Conservation (phyloP, 768 basidiomycete genomes). For the Neoboletus magnificus region DNA sequence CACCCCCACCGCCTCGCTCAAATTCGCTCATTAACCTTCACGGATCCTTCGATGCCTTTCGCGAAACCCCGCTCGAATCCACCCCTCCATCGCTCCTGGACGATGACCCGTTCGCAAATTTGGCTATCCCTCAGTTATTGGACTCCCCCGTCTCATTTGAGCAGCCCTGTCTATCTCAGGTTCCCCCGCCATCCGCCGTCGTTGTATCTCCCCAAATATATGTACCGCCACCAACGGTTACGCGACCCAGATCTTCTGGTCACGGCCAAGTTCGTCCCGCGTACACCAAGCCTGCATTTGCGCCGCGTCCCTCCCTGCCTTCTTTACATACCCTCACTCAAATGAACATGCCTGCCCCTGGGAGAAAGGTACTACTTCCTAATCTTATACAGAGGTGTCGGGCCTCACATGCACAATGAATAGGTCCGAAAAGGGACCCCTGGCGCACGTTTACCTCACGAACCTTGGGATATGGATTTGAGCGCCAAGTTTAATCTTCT, state of each 20-base stretch:
- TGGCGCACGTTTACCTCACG: constrained; percentile 41
- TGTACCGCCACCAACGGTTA: constrained; percentile 7
- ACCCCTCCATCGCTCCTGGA: constrained; percentile 43
- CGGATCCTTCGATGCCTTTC: neutral
- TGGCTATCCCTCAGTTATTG: constrained; percentile 17
- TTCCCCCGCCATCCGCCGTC: constrained; percentile 8
- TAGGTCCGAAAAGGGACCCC: constrained; percentile 41
- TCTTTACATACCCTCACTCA: constrained; percentile 39
- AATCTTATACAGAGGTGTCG: neutral
- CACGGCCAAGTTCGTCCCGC: constrained; percentile 38
- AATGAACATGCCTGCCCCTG: constrained; percentile 33
- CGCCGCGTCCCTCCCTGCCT: constrained; percentile 40
- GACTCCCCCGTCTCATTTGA: neutral
- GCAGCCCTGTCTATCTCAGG: constrained; percentile 7
- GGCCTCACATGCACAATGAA: neutral
- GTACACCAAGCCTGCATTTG: constrained; percentile 40
- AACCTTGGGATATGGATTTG: constrained; percentile 38
- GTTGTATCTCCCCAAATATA: constrained; percentile 11
- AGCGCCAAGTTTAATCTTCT: constrained; percentile 10
- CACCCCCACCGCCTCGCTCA: constrained; percentile 15
- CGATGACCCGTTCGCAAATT: constrained; percentile 72
- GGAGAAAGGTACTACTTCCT: constrained; percentile 33
- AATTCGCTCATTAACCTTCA: constrained; percentile 6
- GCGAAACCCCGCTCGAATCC: neutral
- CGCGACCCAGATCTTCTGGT: constrained; percentile 34